phyloP scores from a whole-genome alignment of 306 rosid genomes.

The Arachis stenosperma region DNA sequence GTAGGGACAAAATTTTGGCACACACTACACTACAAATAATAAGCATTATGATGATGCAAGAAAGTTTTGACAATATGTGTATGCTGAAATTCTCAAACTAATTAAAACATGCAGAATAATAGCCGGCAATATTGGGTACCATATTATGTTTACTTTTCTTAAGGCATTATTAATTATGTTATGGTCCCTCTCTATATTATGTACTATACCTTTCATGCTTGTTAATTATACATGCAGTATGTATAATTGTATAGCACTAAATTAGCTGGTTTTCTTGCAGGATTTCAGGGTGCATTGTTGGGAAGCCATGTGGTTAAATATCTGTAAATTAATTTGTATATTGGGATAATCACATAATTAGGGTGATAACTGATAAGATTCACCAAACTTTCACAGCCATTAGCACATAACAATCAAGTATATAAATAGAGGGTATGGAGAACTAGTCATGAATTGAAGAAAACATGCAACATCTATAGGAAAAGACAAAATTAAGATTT shows the following conservation, averaged over 20 bases:
- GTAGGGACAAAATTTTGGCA: no score
- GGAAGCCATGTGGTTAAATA: conserved; percentile 38
- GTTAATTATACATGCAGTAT: background rate
- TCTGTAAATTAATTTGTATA: background rate
- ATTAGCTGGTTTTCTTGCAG: conserved; percentile 13
- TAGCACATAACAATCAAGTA: no score
- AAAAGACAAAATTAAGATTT: background rate
- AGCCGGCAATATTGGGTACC: conserved; percentile 20
- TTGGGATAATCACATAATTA: background rate
- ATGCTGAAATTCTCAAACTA: conserved; percentile 15
- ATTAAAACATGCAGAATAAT: conserved; percentile 1
- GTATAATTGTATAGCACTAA: background rate
- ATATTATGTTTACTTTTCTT: background rate
- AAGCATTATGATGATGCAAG: no score
- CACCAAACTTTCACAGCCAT: conserved; percentile 54
- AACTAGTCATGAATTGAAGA: background rate
- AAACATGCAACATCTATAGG: conserved; percentile 4
- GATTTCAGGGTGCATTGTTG: conserved; percentile 15
- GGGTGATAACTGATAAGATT: background rate
- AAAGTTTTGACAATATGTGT: no score
- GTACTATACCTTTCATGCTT: background rate
- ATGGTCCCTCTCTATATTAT: background rate
- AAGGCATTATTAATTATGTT: background rate
- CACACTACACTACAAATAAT: no score
- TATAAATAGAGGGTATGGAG: conserved; percentile 42